Base-by-base conservation (phyloP, 441 rosid species). In the Isatis lusitanica region DNA sequence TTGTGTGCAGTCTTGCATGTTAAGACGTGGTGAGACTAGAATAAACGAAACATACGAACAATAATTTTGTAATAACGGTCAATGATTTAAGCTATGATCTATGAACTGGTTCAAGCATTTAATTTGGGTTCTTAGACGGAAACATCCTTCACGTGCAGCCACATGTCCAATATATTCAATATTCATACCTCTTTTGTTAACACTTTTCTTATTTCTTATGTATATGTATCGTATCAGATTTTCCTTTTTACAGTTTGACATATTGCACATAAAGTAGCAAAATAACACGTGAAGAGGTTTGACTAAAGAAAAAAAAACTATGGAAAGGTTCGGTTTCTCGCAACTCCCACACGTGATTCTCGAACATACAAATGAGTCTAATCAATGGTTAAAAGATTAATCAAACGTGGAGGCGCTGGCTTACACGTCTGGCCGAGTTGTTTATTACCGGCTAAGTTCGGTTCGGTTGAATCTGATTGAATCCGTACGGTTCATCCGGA, bases 131-230 rank as follows among this genome's bases (percentile, higher is more conserved):
- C 48, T 58, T 59, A 51, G 17, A 43, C 4, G 71, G 72, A 58
- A 77, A 51, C 76, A 70, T 59, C 72, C 35, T 71, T 36, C 80
- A 77, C 80, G 64, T 77, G 80, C 40, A 66, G 7, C 42, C 80
- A 77, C 80, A 77, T 71, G 76, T 66, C 28, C 66, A 42, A 6
- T 38, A 36, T 63, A 35, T 55, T 63, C 24, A 18, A 55, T 42
- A 40, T 64, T 57, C 28, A 46, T 75, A 56, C 56, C 69, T 56
- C 60, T 63, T 53, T 57, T 64, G 46, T 55, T 55, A 26, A 58
- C 16, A 7, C 11, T 50, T 58, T 18, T 74, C 53, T 38, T 24
- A 36, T 58, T 18, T 74, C 53, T 38, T 24, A 36, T 53, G 48
- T 48, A 40, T 17, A 47, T 26, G 35, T 13, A 43, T 74, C 77